Percentiles rank a stretch among this genome's conserved stretches.
Conservation (phyloP, 495 filamentous ascomycete species). For the Tuber indicum region DNA sequence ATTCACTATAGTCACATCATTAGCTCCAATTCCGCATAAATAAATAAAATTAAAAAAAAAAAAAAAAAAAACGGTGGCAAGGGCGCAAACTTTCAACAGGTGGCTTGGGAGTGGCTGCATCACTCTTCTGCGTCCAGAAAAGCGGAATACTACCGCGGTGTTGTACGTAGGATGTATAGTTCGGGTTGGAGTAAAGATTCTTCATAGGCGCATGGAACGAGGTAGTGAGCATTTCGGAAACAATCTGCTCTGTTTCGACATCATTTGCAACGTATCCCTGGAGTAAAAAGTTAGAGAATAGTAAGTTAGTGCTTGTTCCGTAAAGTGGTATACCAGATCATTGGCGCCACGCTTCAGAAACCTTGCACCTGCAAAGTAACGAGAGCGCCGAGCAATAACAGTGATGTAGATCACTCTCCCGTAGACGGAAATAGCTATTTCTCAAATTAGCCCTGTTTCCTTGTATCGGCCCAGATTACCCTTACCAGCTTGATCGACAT, state of each 20-base stretch:
- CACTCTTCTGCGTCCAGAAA: slow-evolving; percentile 96
- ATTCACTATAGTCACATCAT: slow-evolving; percentile 52
- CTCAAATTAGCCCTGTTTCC: slow-evolving; percentile 14
- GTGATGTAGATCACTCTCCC: slow-evolving; percentile 84
- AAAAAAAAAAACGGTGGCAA: background rate
- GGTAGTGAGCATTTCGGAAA: slow-evolving; percentile 84
- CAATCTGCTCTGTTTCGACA: slow-evolving; percentile 98
- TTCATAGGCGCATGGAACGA: slow-evolving; percentile 92
- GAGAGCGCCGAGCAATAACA: slow-evolving; percentile 83
- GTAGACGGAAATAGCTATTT: slow-evolving; percentile 65
- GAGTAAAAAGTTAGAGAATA: slow-evolving; percentile 20
- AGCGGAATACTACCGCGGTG: slow-evolving; percentile 95
- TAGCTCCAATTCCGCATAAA: slow-evolving; percentile 7
- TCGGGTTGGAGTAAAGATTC: slow-evolving; percentile 75
- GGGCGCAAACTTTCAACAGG: slow-evolving; percentile 61
- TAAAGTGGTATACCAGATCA: slow-evolving; percentile 53
- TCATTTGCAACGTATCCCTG: slow-evolving; percentile 94
- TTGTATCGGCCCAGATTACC: slow-evolving; percentile 32
- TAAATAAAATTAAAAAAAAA: background rate
- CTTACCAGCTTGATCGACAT: slow-evolving; percentile 73
- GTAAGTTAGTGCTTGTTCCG: background rate
- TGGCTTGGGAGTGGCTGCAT: slow-evolving; percentile 89
- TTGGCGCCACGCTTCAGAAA: slow-evolving; percentile 94
- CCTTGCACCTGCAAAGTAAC: slow-evolving; percentile 88
- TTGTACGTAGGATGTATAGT: slow-evolving; percentile 93